A percentile compares a stretch with the other conserved stretches of the same genome.
phyloP scores from a whole-genome alignment of 2,329 filamentous ascomycete species.

The Chaetomium sp. region DNA sequence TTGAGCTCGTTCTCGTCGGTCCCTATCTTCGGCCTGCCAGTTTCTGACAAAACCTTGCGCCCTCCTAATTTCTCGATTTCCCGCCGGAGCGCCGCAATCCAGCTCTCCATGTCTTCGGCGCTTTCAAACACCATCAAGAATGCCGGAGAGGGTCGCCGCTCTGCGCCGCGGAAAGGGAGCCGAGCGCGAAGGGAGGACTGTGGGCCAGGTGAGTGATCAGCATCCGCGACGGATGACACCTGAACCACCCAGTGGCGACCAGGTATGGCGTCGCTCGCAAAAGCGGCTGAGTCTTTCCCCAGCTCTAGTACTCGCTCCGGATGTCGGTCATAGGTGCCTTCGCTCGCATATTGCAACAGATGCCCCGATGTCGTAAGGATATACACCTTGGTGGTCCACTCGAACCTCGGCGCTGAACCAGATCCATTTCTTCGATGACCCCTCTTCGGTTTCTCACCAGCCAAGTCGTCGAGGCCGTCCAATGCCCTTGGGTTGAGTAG shows the following conservation, averaged over 20 bases:
- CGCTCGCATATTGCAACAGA: slow-evolving; percentile 66
- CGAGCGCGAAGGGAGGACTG: slow-evolving; percentile 60
- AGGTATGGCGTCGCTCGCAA: slow-evolving; percentile 72
- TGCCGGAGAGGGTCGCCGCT: slow-evolving; percentile 53
- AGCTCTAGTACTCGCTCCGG: slow-evolving; percentile 70
- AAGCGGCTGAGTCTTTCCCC: slow-evolving; percentile 69
- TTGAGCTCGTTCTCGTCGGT: slow-evolving; percentile 30
- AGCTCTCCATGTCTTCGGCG: slow-evolving; percentile 68
- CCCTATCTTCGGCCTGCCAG: slow-evolving; percentile 44
- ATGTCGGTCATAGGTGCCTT: slow-evolving; percentile 62
- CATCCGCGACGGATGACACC: slow-evolving; percentile 59
- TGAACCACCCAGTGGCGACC: slow-evolving; percentile 76
- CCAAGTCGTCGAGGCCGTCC: slow-evolving; percentile 26
- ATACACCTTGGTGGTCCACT: slow-evolving; percentile 67
- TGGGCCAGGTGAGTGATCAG: slow-evolving; percentile 44
- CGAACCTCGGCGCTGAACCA: slow-evolving; percentile 41
- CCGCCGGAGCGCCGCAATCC: slow-evolving; percentile 61
- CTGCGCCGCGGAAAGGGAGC: slow-evolving; percentile 51
- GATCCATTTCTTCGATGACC: slow-evolving; percentile 41
- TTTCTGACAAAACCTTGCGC: slow-evolving; percentile 56
- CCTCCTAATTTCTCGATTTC: slow-evolving; percentile 67
- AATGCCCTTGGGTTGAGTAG: slow-evolving; percentile 26
- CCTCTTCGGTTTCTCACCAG: slow-evolving; percentile 36
- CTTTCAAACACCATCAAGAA: slow-evolving; percentile 67
- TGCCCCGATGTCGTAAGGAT: slow-evolving; percentile 65